Evolutionary conservation across 2,329 filamentous ascomycete species (phyloP), one percentile per base, ranked within the genome.

Genomic region (Paracoccidioides brasiliensis): DNA sequence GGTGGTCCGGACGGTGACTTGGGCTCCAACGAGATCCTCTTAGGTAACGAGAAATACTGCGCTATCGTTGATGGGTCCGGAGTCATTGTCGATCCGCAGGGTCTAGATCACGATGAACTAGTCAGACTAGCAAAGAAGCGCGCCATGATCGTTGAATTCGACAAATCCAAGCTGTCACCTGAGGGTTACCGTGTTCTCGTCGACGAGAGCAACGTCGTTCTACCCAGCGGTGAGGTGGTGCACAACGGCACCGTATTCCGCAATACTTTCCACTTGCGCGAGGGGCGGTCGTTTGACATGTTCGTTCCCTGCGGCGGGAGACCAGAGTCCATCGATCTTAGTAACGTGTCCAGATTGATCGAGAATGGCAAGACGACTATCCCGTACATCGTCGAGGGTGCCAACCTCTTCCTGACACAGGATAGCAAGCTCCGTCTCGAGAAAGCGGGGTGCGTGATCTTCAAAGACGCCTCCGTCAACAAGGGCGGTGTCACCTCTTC

Each of bases 401-500:
- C 93, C 72, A 98, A 97, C 71, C 78, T 98, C 55, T 98, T 98
- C 80, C 94, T 98, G 74, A 96, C 93, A 0, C 93, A 98, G 72
- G 93, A 98, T 66, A 91, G 91, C 64, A 97, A 97, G 77, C 80
- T 97, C 55, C 87, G 90, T 30, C 82, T 98, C 12, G 93, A 98
- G 75, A 85, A 89, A 64, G 90, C 91, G n/a, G 93, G 93, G 58
- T 94, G 89, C 67, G 83, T 97, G 64, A 74, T 98, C 43, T 96
- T 90, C 84, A 98, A 98, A 76, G 93, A 98, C 71, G 93, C 93
- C 4, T 95, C 89, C 41, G 90, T 91, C 56, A 98, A 98, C 81
- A 98, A 98, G 79, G 93, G 93, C 61, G 93, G 93, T 70, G 93
- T 98, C 48, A 98, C 93, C 0, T 96, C 90, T 0, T 97, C 93